phyloP scores from a whole-genome alignment of 495 filamentous ascomycete species.

The Pseudomonodictys pantanalensis region DNA sequence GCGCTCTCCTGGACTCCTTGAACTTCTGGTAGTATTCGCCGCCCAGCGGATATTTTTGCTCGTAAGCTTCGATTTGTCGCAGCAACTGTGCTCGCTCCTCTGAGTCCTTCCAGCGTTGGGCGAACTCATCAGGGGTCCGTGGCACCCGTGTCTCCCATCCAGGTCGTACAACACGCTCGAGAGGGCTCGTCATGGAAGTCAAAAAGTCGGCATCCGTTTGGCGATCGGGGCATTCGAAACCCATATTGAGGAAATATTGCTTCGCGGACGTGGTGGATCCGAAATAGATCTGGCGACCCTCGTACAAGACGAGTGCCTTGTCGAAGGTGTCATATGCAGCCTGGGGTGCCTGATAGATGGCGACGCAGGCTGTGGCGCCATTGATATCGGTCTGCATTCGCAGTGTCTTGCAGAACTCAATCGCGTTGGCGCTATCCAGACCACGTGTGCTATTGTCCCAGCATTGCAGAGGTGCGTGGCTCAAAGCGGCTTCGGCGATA shows the following conservation, averaged over 20 bases:
- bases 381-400: conserved; percentile 41
- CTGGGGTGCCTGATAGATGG: conserved; percentile 45
- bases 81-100: conserved; percentile 63
- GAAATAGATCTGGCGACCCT: conserved; percentile 46
- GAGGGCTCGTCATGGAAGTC: conserved; percentile 66
- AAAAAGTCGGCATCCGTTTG: conserved; percentile 70
- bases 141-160: conserved; percentile 66
- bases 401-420: conserved; percentile 46
- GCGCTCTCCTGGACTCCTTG: conserved; percentile 60
- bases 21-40: conserved; percentile 66
- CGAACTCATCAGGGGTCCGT: conserved; percentile 69
- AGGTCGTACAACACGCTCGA: conserved; percentile 57
- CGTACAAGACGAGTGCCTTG: conserved; percentile 45
- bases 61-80: conserved; percentile 68
- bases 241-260: conserved; percentile 52
- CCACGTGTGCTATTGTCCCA: conserved; percentile 48
- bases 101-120: conserved; percentile 69
- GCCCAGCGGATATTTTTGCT: conserved; percentile 58
- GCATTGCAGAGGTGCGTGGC: conserved; percentile 41
- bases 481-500: conserved; percentile 44
- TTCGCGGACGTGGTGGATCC: conserved; percentile 35
- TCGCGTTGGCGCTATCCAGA: conserved; percentile 46
- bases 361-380: conserved; percentile 41
- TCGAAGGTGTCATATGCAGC: conserved; percentile 43
- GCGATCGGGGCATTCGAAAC: conserved; percentile 57